Percentiles rank a stretch among this genome's conserved stretches.
Evolutionary conservation across 2,329 filamentous ascomycete species (phyloP).

Genomic region (Thielaviopsis musarum): DNA sequence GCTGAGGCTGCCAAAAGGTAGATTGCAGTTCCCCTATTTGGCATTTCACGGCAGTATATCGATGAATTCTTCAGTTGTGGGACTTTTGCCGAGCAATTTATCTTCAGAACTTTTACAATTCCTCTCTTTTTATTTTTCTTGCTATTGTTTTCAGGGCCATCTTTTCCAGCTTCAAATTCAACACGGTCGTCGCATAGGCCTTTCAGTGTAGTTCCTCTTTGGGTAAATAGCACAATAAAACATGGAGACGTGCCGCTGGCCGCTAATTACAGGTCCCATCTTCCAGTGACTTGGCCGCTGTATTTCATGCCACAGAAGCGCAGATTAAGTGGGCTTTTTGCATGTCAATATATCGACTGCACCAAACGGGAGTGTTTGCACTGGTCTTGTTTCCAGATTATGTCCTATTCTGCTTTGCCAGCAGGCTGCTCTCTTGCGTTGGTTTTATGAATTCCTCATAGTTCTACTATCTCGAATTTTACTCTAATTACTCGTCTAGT

Average conservation of each 20-base stretch:
- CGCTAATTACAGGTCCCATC: not conserved
- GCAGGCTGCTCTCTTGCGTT: not conserved
- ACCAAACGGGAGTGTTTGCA: not conserved
- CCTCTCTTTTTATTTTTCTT: not conserved
- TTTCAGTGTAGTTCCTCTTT: not conserved
- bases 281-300: not conserved
- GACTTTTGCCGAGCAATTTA: not conserved
- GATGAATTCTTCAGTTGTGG: not conserved
- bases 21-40: not conserved
- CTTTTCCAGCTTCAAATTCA: not conserved
- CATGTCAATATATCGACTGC: not conserved
- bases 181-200: not conserved
- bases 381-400: too few species aligned
- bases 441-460: not conserved
- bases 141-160: not conserved
- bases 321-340: not conserved
- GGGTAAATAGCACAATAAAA: not conserved
- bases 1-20: not conserved
- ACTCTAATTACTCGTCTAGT: not conserved
- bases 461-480: not conserved
- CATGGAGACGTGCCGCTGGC: not conserved
- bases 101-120: not conserved
- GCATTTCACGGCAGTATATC: not conserved
- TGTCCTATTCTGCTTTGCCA: not conserved
- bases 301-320: not conserved